Base-by-base conservation (phyloP, 768 basidiomycete species). In the Pholiota conissans region DNA sequence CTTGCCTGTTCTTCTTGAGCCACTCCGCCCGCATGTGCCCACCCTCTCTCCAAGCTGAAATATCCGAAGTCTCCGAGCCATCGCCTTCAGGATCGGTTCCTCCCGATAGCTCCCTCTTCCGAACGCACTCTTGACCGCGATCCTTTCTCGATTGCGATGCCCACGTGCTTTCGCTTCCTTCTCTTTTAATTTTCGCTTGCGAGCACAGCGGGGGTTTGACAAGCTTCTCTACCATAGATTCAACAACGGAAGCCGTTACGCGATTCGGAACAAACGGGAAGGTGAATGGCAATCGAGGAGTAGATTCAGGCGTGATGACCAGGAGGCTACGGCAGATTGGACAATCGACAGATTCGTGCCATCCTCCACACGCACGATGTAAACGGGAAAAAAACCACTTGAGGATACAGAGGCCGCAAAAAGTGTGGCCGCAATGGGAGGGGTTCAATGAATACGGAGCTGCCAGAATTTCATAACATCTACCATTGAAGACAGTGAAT, bases 381-480 rank as follows among this genome's bases (percentile, higher is more conserved):
- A 88, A 71, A 48, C 82, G 81, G 63, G 85, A 84, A 74, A 87
- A 88, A 71, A 84, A 83, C 84, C 85, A 86, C 64, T 82, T 83
- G 28, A 89, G 69, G 59, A 86, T 84, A 70, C 85, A 88, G 48
- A 84, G 71, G 28, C 83, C 81, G 65, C 86, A 89, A 65, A 85
- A 89, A 3, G 85, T 81, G 64, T 90, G 88, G 9, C 88, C 87
- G 59, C 87, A 89, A 37, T 74, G 71, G 13, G 73, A 74, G 16
- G 84, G 80, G 56, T 76, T 79, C 39, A 88, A 71, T 29, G 73
- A 71, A 65, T 84, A 84, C 7, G 88, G 87, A 60, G 78, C 77
- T 2, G 85, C 83, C 77, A 89, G 76, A 53, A 84, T 76, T 59
- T 87, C 87, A 64, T 82, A 84, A 67, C 88, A 87, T 58, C 87